These are phyloP conservation scores for Nakaseomyces sp. DNA, from an alignment of 1,139 yeast species.

Conservation along the genomic window DNA sequence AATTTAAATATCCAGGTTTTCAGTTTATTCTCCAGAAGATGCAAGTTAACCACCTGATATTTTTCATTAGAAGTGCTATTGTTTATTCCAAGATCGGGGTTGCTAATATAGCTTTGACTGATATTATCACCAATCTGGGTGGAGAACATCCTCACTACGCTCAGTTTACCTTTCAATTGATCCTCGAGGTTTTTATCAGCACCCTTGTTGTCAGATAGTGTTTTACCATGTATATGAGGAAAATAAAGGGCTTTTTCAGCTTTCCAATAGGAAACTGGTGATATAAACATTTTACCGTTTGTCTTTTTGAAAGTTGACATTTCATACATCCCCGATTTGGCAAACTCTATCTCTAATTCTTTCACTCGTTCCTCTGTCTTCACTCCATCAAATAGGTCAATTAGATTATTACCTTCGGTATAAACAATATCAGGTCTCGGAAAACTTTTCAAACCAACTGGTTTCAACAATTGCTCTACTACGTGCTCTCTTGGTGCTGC, in stretches of 20 bases:
- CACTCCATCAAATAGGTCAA: constrained; percentile 41
- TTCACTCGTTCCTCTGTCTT: constrained; percentile 46
- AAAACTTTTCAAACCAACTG: constrained; percentile 37
- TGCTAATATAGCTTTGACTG: constrained; percentile 50
- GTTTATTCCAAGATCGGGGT: constrained; percentile 28
- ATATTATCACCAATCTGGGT: constrained; percentile 68
- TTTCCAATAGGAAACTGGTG: constrained; percentile 71
- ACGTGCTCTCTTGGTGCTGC: constrained; percentile 33
- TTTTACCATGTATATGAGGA: constrained; percentile 68
- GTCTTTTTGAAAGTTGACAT: constrained; percentile 71
- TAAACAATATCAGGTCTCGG: constrained; percentile 30
- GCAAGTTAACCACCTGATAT: constrained; percentile 64
- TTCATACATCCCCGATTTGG: constrained; percentile 82
- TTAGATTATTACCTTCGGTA: constrained; percentile 29
- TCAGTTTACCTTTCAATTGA: constrained; percentile 26
- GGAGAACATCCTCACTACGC: constrained; percentile 26
- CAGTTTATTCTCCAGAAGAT: constrained; percentile 60
- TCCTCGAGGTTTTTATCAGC: constrained; percentile 35
- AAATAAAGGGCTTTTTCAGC: constrained; percentile 70
- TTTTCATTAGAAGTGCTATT: constrained; percentile 18
- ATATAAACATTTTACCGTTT: constrained; percentile 72
- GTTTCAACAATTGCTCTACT: constrained; percentile 35
- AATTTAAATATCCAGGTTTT: constrained; percentile 33
- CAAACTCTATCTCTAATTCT: constrained; percentile 66
- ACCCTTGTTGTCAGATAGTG: constrained; percentile 35